Conservation (phyloP, 768 basidiomycete species). For the Lentinus brumalis region DNA sequence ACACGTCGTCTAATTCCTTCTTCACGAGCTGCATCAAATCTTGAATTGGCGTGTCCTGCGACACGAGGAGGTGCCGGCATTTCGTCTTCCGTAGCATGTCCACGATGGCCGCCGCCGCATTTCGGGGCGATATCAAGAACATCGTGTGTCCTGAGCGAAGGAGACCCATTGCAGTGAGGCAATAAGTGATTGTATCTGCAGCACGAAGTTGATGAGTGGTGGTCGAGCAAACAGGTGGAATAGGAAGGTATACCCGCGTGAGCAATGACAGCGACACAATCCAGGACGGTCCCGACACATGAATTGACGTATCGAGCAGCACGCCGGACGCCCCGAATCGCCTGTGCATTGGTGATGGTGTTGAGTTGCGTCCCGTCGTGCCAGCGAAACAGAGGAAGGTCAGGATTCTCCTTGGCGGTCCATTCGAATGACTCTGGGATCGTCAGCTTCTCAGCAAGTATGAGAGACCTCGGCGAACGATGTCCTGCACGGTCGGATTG, state of each 20-base stretch:
- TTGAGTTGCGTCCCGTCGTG: constrained; percentile 19
- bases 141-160: constrained; percentile 22
- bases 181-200: constrained; percentile 31
- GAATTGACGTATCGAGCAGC: constrained; percentile 25
- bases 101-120: constrained; percentile 33
- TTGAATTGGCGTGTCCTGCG: constrained; percentile 5
- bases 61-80: constrained; percentile 9
- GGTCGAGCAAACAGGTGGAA: neutral
- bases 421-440: constrained; percentile 41
- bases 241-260: constrained; percentile 9
- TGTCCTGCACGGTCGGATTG: neutral
- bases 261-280: constrained; percentile 27
- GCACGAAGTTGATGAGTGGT: neutral
- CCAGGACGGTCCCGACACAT: neutral
- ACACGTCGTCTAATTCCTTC: neutral
- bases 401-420: constrained; percentile 32
- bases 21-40: neutral
- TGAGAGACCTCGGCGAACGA: neutral
- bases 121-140: constrained; percentile 39
- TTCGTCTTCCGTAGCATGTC: constrained; percentile 27
- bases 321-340: constrained; percentile 27
- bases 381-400: constrained; percentile 36
- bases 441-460: constrained; percentile 4
- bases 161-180: constrained; percentile 19
- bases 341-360: constrained; percentile 28